Evolutionary conservation across 345 rosid species (phyloP).

Genomic region (Arabidopsis suecica): DNA sequence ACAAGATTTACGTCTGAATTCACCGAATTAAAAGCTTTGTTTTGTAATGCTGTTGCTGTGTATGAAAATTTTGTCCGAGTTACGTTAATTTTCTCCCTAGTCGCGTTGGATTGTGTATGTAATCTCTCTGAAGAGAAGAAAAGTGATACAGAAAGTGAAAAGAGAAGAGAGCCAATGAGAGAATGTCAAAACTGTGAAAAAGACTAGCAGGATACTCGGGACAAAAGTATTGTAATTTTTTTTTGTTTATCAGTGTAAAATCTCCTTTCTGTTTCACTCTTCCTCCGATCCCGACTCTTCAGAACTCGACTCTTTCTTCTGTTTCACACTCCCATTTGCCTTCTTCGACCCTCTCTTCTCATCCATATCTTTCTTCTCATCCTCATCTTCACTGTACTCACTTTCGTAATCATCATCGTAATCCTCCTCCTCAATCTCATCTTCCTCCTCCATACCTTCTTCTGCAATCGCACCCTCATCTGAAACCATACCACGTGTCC

Average conservation of each 20-base stretch:
- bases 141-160: background rate
- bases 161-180: background rate
- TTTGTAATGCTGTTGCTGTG: background rate
- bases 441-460: constrained; percentile 95
- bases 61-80: background rate
- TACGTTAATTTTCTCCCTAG: background rate
- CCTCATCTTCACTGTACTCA: constrained; percentile 94
- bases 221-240: constrained; percentile 31
- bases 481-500: constrained; percentile 63
- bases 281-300: constrained; percentile 79
- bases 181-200: constrained; percentile 39
- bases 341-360: constrained; percentile 70
- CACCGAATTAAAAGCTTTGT: background rate
- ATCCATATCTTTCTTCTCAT: constrained; percentile 63
- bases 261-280: constrained; percentile 51
- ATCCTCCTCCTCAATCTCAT: constrained; percentile 87
- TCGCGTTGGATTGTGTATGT: background rate
- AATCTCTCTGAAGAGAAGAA: background rate
- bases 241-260: constrained; percentile 31
- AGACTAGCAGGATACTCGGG: constrained; percentile 33
- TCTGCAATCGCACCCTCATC: constrained; percentile 80
- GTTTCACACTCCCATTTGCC: constrained; percentile 59
- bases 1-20: background rate
- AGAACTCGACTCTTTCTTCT: constrained; percentile 60
- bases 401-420: constrained; percentile 83